Evolutionary conservation across 1,284 basidiomycete species (phyloP).

Genomic region (Fomes fomentarius): DNA sequence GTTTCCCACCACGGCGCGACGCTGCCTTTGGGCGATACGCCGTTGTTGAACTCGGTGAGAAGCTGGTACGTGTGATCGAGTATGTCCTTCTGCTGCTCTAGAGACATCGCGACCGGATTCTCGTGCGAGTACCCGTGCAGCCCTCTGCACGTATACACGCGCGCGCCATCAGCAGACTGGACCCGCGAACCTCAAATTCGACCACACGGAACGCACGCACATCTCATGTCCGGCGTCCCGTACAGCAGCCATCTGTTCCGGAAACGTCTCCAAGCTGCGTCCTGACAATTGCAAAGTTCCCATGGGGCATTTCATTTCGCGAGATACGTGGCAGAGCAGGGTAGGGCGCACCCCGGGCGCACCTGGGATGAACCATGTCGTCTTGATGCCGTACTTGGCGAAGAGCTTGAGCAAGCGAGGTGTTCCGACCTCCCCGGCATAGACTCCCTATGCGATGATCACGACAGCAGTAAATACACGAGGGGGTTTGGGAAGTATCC

Average conservation of each 20-base stretch:
- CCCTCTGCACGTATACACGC: conserved; percentile 53
- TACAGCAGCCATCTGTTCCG: conserved; percentile 64
- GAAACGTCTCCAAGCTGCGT: conserved; percentile 73
- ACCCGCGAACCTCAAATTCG: background rate
- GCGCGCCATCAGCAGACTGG: background rate
- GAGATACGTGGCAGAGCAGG: background rate
- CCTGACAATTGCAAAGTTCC: conserved; percentile 36
- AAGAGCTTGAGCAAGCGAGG: conserved; percentile 73
- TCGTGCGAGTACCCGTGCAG: conserved; percentile 81
- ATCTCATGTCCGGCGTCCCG: conserved; percentile 74
- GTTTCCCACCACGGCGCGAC: conserved; percentile 86
- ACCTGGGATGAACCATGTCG: conserved; percentile 78
- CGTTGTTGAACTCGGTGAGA: conserved; percentile 71
- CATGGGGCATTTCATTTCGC: no score
- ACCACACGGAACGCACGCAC: conserved; percentile 34
- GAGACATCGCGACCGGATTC: conserved; percentile 66
- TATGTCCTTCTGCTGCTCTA: conserved; percentile 75
- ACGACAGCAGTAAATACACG: background rate
- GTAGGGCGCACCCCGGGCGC: no score
- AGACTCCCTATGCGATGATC: conserved; percentile 53
- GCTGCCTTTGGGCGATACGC: conserved; percentile 65
- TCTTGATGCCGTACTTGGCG: conserved; percentile 70
- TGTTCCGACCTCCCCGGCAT: conserved; percentile 74
- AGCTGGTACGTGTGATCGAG: conserved; percentile 69
- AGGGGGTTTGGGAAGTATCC: no score